Conservation (phyloP, 2,329 filamentous ascomycete genomes). For the Zymoseptoria crescenta region DNA sequence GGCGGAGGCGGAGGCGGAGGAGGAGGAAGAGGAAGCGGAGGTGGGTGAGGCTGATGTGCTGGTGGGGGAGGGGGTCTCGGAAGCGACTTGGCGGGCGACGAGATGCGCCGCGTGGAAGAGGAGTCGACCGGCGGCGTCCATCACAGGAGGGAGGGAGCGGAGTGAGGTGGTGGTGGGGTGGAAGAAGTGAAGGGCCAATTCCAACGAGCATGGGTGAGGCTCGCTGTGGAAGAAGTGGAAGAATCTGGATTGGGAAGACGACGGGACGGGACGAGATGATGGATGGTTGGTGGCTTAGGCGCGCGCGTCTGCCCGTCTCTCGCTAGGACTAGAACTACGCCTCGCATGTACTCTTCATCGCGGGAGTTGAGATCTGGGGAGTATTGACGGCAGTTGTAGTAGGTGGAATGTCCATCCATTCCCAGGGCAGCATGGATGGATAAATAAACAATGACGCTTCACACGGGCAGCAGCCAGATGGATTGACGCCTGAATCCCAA, state of each 20-base stretch:
- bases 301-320: no score
- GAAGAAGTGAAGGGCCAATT: neutral
- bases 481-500: neutral
- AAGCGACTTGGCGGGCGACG: conserved; percentile 36
- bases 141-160: conserved; percentile 21
- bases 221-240: no score
- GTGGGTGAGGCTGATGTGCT: conserved; percentile 16
- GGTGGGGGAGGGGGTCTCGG: conserved; percentile 16
- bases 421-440: no score
- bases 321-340: no score
- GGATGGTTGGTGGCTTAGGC: no score
- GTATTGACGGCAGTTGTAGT: no score
- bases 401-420: no score
- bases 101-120: conserved; percentile 36
- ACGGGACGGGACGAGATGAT: no score
- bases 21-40: conserved; percentile 12
- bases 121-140: conserved; percentile 36
- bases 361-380: no score
- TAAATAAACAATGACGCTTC: neutral
- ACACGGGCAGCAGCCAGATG: neutral
- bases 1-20: conserved; percentile 17
- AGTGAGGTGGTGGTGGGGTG: neutral
- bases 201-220: neutral
- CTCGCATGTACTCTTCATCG: no score
- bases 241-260: no score